Base-by-base conservation (phyloP, 352 stramenopile species). In the Pythium coloratum region DNA sequence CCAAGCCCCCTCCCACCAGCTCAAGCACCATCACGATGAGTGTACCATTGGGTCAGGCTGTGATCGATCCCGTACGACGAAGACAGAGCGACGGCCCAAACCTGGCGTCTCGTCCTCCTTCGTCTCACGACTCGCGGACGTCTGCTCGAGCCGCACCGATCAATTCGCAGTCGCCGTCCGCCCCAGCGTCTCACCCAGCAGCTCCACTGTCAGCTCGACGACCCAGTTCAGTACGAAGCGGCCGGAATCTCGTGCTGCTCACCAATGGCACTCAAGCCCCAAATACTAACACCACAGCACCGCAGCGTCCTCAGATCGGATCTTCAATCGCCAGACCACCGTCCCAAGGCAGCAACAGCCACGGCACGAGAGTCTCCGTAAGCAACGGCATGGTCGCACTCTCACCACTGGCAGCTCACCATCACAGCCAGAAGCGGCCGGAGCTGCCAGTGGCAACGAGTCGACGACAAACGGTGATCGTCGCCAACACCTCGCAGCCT, bases 191-290 rank as follows among this genome's bases (percentile, higher is more conserved):
- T 2, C 36, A 36, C n/a, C n/a, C n/a, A n/a, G n/a, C n/a, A n/a
- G n/a, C n/a, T n/a, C n/a, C n/a, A 1, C 3, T 44, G 10, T 44
- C 40, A 18, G 28, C 55, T 14, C 71, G 78, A 6, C 74, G 80
- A 13, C 78, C 81, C 6, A 79, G 69, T 16, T 87, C 78, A 0
- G 76, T 87, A 1, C 75, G 78, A 30, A 70, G 78, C n/a, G 78
- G 81, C 13, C 72, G 78, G 10, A 80, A 86, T 42, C 63, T 89
- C 1, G 78, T 89, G 30, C 56, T 60, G 55, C 67, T 58, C 51
- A 71, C 57, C 36, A 71, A 62, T 28, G 53, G 59, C 24, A 38
- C 32, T 1, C 50, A 53, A 0, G 28, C 28, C 2, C 42, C 54
- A 2, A 46, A 8, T 0, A 36, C 12, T 20, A 30, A 51, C 16